phyloP scores from a whole-genome alignment of 2,329 filamentous ascomycete species.

The Sporothrix inflata region DNA sequence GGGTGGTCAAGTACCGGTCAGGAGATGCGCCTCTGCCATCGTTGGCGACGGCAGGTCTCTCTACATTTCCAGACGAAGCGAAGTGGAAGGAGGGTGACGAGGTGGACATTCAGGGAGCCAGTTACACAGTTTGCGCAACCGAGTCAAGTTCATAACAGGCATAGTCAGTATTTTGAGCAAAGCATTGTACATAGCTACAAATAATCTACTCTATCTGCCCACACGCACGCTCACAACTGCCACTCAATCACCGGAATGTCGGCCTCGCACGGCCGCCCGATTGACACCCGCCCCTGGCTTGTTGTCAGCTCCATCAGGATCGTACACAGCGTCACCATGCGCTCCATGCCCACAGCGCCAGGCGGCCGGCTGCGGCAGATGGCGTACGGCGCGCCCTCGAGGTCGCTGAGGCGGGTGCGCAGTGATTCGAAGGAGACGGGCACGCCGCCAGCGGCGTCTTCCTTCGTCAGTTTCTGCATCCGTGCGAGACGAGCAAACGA shows the following conservation, averaged over 20 bases:
- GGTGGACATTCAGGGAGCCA: background rate
- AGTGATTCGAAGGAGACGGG: background rate
- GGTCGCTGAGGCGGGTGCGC: constrained; percentile 17
- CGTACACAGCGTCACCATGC: constrained; percentile 27
- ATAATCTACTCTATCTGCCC: background rate
- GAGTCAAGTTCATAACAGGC: background rate
- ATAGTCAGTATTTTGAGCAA: background rate
- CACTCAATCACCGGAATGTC: background rate
- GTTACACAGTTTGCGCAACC: background rate
- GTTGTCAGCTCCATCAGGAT: constrained; percentile 27
- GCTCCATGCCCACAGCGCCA: constrained; percentile 18
- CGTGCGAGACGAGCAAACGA: constrained; percentile 24
- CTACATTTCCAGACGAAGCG: background rate
- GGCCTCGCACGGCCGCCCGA: constrained; percentile 19
- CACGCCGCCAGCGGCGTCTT: background rate
- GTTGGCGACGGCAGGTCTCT: background rate
- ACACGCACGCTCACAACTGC: background rate
- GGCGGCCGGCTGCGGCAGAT: constrained; percentile 20
- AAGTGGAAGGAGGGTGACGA: background rate
- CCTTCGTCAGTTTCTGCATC: constrained; percentile 10
- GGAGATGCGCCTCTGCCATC: background rate
- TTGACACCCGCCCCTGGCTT: constrained; percentile 21
- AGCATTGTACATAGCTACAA: background rate
- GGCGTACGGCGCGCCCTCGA: constrained; percentile 21
- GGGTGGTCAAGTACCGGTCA: background rate